phyloP scores from a whole-genome alignment of 805 yeast genomes.

The Naumovozyma dairenensis region DNA sequence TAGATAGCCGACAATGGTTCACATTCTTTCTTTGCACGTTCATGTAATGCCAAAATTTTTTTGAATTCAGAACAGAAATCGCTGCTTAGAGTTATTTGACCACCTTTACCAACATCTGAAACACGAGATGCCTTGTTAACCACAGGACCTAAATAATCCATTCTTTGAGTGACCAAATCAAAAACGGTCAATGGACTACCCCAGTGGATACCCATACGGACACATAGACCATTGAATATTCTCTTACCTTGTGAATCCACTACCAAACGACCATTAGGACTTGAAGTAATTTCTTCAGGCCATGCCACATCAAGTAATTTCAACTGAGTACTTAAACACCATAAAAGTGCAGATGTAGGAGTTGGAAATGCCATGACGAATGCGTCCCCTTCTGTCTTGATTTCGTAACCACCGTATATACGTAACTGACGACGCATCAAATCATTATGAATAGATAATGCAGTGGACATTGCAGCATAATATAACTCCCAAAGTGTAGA shows the following conservation, averaged over 20 bases:
- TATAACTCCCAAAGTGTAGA: slow-evolving; percentile 88
- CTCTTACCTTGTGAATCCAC: slow-evolving; percentile 48
- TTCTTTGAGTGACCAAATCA: slow-evolving; percentile 89
- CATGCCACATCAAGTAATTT: slow-evolving; percentile 79
- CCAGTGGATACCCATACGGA: slow-evolving; percentile 98
- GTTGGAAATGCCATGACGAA: slow-evolving; percentile 96
- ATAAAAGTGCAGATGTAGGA: slow-evolving; percentile 76
- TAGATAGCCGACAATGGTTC: slow-evolving; percentile 33
- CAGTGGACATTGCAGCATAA: slow-evolving; percentile 92
- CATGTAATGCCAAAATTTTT: slow-evolving; percentile 38
- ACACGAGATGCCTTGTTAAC: slow-evolving; percentile 92
- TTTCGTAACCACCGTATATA: slow-evolving; percentile 95
- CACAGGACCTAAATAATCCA: slow-evolving; percentile 99
- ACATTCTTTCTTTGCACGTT: slow-evolving; percentile 21
- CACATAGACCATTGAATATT: slow-evolving; percentile 82
- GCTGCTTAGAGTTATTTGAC: slow-evolving; percentile 82
- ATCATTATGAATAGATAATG: slow-evolving; percentile 87
- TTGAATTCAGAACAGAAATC: slow-evolving; percentile 71
- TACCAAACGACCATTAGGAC: slow-evolving; percentile 75
- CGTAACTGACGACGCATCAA: slow-evolving; percentile 90
- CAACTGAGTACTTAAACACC: slow-evolving; percentile 91
- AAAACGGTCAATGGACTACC: slow-evolving; percentile 94
- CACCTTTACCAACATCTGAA: slow-evolving; percentile 93
- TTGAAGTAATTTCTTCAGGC: slow-evolving; percentile 85
- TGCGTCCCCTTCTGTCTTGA: slow-evolving; percentile 98